These are phyloP conservation scores for Pisolithus tinctorius DNA, from an alignment of 768 basidiomycete species.

Conservation along the genomic window DNA sequence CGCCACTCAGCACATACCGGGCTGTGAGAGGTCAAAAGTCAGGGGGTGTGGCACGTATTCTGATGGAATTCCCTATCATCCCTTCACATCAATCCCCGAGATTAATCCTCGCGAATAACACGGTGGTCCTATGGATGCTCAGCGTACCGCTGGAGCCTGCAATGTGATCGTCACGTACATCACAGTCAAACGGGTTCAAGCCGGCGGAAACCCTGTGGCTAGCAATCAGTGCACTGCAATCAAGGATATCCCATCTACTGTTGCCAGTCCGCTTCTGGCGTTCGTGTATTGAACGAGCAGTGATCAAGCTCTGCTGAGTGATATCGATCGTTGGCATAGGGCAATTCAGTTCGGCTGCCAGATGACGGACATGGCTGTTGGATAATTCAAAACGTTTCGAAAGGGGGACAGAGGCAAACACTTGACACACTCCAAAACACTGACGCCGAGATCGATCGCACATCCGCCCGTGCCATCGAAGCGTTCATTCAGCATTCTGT, in stretches of 20 bases:
- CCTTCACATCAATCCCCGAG: too few species aligned
- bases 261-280: conserved; percentile 38
- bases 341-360: conserved; percentile 57
- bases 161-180: conserved; percentile 17
- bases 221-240: conserved; percentile 80
- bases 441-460: conserved; percentile 73
- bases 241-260: conserved; percentile 51
- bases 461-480: conserved; percentile 70
- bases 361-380: conserved; percentile 55
- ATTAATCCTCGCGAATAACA: too few species aligned
- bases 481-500: conserved; percentile 58
- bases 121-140: too few species aligned
- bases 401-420: neutral
- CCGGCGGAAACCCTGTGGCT: conserved; percentile 75
- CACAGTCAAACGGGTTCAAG: conserved; percentile 37
- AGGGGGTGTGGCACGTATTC: too few species aligned
- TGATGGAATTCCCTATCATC: too few species aligned
- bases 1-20: too few species aligned
- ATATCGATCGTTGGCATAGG: conserved; percentile 69
- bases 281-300: conserved; percentile 66
- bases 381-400: neutral
- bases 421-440: conserved; percentile 55
- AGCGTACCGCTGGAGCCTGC: too few species aligned
- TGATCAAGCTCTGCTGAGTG: conserved; percentile 73
- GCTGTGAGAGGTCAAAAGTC: too few species aligned